Evolutionary conservation across 2,329 filamentous ascomycete species (phyloP).

Genomic region (Hirsutella rhossiliensis): DNA sequence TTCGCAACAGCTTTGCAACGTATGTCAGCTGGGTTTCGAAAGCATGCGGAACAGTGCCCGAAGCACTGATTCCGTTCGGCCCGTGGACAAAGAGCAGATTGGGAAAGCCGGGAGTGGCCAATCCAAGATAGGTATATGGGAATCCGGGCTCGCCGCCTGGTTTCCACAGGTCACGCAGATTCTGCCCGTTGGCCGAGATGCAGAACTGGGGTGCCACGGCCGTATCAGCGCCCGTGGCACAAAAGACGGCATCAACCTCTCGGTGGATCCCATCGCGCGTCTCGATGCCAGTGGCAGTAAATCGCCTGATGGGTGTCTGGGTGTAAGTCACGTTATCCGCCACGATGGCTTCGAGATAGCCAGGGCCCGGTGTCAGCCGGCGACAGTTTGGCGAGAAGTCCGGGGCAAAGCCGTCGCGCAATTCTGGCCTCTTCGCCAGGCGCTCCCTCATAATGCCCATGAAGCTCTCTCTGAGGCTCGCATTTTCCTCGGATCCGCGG

Average conservation of each 20-base stretch:
- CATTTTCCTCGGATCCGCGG: constrained; percentile 37
- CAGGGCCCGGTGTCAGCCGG: constrained; percentile 52
- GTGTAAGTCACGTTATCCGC: constrained; percentile 52
- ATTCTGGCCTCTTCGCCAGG: constrained; percentile 39
- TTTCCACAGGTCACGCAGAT: constrained; percentile 45
- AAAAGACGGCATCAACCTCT: constrained; percentile 53
- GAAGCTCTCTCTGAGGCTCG: constrained; percentile 31
- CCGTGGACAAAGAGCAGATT: constrained; percentile 56
- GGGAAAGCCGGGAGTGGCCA: constrained; percentile 52
- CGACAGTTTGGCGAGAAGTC: constrained; percentile 54
- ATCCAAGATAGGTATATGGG: constrained; percentile 55
- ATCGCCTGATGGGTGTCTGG: constrained; percentile 39
- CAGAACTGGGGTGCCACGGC: constrained; percentile 48
- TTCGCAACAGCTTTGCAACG: constrained; percentile 55
- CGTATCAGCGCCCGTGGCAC: constrained; percentile 54
- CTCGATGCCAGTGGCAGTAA: constrained; percentile 48
- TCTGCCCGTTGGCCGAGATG: constrained; percentile 40
- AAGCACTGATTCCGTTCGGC: constrained; percentile 44
- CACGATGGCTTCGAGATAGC: constrained; percentile 53
- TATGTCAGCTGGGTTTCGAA: constrained; percentile 56
- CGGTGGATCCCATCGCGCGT: constrained; percentile 43
- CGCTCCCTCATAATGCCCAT: constrained; percentile 38
- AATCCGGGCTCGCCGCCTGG: constrained; percentile 43
- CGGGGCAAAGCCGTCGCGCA: constrained; percentile 44
- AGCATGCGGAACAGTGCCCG: constrained; percentile 54